These are phyloP conservation scores for Candida palmyrensis DNA, from an alignment of 805 yeast genomes.

Conservation along the genomic window DNA sequence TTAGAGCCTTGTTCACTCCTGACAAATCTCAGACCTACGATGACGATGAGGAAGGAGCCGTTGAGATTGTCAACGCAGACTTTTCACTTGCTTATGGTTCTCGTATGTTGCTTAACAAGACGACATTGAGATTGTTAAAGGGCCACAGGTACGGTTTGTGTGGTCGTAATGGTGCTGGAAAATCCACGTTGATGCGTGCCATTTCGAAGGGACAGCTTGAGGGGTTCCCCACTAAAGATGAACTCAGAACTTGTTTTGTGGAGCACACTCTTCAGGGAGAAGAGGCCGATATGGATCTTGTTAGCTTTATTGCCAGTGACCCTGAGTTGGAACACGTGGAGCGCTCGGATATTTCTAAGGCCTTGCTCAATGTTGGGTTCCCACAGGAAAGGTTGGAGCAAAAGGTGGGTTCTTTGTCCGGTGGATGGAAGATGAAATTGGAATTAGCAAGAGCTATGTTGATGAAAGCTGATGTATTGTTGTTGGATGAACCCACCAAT, in stretches of 20 bases:
- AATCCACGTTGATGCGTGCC: slow-evolving; percentile 94
- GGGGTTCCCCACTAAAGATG: slow-evolving; percentile 90
- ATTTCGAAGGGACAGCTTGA: slow-evolving; percentile 95
- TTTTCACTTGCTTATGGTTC: slow-evolving; percentile 97
- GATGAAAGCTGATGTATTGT: slow-evolving; percentile 91
- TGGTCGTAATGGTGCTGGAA: slow-evolving; percentile 99
- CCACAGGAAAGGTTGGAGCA: slow-evolving; percentile 86
- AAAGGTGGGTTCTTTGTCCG: slow-evolving; percentile 90
- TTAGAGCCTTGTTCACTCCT: slow-evolving; percentile 49
- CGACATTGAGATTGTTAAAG: slow-evolving; percentile 78
- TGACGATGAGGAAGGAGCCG: slow-evolving; percentile 70
- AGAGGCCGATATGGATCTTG: slow-evolving; percentile 87
- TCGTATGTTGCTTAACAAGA: slow-evolving; percentile 92
- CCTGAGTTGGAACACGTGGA: slow-evolving; percentile 68
- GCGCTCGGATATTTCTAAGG: slow-evolving; percentile 65
- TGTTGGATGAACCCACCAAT: slow-evolving; percentile 97
- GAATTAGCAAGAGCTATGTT: slow-evolving; percentile 99
- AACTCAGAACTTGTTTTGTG: slow-evolving; percentile 88
- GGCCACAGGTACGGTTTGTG: slow-evolving; percentile 97
- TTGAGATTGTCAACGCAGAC: slow-evolving; percentile 89
- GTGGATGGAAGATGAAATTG: slow-evolving; percentile 99
- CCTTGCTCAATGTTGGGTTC: slow-evolving; percentile 83
- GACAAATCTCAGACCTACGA: slow-evolving; percentile 42
- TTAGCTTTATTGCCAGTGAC: slow-evolving; percentile 82
- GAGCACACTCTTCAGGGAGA: slow-evolving; percentile 96